Base-by-base conservation (phyloP, 2,329 filamentous ascomycete species). In the Colletotrichum lindemuthianum region DNA sequence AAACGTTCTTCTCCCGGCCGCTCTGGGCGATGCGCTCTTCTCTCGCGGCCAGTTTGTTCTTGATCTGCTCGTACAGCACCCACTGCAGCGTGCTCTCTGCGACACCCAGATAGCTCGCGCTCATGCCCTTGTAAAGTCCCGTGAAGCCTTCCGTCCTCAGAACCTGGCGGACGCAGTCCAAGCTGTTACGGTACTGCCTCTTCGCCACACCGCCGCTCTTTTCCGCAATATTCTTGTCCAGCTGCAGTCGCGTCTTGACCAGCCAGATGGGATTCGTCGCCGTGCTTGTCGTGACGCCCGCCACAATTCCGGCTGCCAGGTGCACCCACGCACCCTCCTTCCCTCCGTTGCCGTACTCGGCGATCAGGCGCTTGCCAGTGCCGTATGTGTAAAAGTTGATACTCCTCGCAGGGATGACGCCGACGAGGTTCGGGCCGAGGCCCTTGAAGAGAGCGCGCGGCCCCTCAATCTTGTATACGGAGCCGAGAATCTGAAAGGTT, bases 251-350 rank as follows among this genome's bases (percentile, higher is more conserved):
- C 44, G 94, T 98, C 84, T 98, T 98, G 74, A 98, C 88, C 68
- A 98, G 86, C 94, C 94, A 98, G 73, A 98, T 97, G 2, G 94
- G 94, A 77, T 97, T 97, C 41, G 94, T 98, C 24, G 91, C 92
- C 1, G 95, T 97, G 50, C 92, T 92, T 0, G 95, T 97, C 7
- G 90, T 89, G 47, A 97, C 86, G 2, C 94, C 94, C 1, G 94
- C 93, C 13, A 86, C 83, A 1, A 91, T 88, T 6, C 92, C 94
- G 1, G 93, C 90, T 50, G 86, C 81, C 8, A 97, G 83, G 75
- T 97, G 93, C 10, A 97, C 89, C 83, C 87, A 91, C 1, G 91
- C 86, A 12, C 88, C 86, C 73, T 93, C 87, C 70, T 88, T 75
- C 52, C 90, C 88, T 70, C 87, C 73, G 77, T 95, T 93, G 74